Conservation (phyloP, 108 stramenopile genomes). For the Discostella stelligeroides region DNA sequence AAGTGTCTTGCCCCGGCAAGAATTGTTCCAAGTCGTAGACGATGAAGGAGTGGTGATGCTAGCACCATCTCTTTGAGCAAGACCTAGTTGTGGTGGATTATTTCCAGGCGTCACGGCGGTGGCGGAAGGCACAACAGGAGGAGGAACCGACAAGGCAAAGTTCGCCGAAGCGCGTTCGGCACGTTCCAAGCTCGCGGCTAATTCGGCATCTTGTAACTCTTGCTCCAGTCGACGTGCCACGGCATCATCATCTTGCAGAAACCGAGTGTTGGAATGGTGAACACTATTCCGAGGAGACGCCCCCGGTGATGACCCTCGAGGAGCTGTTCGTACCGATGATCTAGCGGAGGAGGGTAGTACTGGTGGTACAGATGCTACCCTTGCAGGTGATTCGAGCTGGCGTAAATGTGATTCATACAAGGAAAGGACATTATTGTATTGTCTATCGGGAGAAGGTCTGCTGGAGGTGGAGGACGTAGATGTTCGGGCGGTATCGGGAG, state of each 20-base stretch:
- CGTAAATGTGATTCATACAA: not conserved
- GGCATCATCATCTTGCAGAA: slow-evolving; percentile 27
- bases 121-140: no score
- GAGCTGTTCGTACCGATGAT: no score
- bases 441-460: not conserved
- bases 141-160: not conserved
- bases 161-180: no score
- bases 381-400: not conserved
- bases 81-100: slow-evolving; percentile 8
- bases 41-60: no score
- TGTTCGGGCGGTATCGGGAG: not conserved
- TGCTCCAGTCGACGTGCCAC: slow-evolving; percentile 58
- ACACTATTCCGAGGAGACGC: not conserved
- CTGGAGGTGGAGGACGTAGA: no score
- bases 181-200: slow-evolving; percentile 39
- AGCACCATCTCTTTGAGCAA: not conserved
- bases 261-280: slow-evolving; percentile 18
- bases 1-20: slow-evolving; percentile 20
- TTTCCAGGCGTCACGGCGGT: not conserved
- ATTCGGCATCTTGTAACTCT: slow-evolving; percentile 56
- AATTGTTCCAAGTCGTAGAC: not conserved
- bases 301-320: slow-evolving; percentile 1
- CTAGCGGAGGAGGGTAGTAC: not conserved
- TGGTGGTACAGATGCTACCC: no score
- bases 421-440: not conserved